Evolutionary conservation across 139 green algal species (phyloP).

Genomic region (Mychonastes homosphaera): DNA sequence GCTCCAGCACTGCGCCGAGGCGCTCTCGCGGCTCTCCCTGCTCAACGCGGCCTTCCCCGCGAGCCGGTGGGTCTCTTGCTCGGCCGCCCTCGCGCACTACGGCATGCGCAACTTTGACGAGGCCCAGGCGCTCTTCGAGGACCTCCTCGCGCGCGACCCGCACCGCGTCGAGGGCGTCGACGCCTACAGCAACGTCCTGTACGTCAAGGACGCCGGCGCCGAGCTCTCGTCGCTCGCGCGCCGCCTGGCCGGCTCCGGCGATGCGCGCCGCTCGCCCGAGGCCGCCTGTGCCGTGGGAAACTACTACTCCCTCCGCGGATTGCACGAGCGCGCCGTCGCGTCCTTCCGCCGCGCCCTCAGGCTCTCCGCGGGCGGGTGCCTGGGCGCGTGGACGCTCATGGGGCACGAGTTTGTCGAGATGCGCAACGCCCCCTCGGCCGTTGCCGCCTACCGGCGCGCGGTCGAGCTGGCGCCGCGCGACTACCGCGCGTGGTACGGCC

Average conservation of each 20-base stretch:
- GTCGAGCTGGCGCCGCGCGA: constrained; percentile 80
- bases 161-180: constrained; percentile 85
- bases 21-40: constrained; percentile 50
- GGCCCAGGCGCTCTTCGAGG: constrained; percentile 76
- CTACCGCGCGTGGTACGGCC: constrained; percentile 94
- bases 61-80: constrained; percentile 48
- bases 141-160: constrained; percentile 69
- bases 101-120: constrained; percentile 80
- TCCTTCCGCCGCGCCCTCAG: constrained; percentile 88
- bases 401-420: constrained; percentile 97
- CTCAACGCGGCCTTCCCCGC: constrained; percentile 50
- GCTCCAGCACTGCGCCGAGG: constrained; percentile 68
- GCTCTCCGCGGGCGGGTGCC: constrained; percentile 70
- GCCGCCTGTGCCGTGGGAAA: constrained; percentile 94
- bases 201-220: constrained; percentile 68
- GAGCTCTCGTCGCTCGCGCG: constrained; percentile 78
- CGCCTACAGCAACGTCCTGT: constrained; percentile 94
- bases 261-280: constrained; percentile 70
- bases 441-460: constrained; percentile 71
- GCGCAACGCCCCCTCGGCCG: constrained; percentile 85
- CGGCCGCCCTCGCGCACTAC: constrained; percentile 82
- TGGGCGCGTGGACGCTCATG: constrained; percentile 97
- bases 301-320: constrained; percentile 87
- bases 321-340: constrained; percentile 68
- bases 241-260: constrained; percentile 6